A percentile compares a stretch with the other conserved stretches of the same genome.
phyloP scores from a whole-genome alignment of 2,329 filamentous ascomycete species.

The Arthrobotrys megalospora region DNA sequence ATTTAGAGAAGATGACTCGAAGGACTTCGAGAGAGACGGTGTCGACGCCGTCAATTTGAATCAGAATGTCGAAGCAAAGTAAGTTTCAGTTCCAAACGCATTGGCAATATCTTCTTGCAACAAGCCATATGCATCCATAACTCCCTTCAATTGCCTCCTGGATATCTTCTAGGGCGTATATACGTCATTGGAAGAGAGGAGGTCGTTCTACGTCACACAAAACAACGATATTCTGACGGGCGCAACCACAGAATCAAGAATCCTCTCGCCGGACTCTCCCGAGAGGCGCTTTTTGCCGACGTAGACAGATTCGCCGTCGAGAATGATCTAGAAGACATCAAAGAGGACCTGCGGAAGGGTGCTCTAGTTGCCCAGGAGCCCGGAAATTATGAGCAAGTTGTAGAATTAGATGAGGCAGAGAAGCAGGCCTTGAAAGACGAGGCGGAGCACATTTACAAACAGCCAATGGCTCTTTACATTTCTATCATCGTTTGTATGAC shows the following conservation, averaged over 20 bases:
- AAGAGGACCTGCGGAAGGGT: slow-evolving; percentile 76
- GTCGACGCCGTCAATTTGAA: slow-evolving; percentile 46
- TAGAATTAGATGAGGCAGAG: slow-evolving; percentile 75
- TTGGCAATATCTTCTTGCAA: not conserved
- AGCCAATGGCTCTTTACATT: slow-evolving; percentile 75
- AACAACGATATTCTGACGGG: not conserved
- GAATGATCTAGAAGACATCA: slow-evolving; percentile 74
- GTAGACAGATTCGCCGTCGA: slow-evolving; percentile 76
- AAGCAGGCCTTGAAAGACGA: slow-evolving; percentile 75
- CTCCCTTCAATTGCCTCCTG: slow-evolving; percentile 8
- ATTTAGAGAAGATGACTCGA: slow-evolving; percentile 44
- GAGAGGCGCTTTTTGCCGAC: slow-evolving; percentile 70
- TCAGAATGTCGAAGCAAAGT: slow-evolving; percentile 58
- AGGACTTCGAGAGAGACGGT: slow-evolving; percentile 51
- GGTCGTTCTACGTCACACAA: slow-evolving; percentile 19
- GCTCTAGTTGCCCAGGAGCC: slow-evolving; percentile 82
- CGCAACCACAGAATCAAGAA: slow-evolving; percentile 71
- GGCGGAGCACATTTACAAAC: slow-evolving; percentile 77
- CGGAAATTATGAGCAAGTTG: slow-evolving; percentile 74
- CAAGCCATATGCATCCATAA: not conserved
- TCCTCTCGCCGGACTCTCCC: slow-evolving; percentile 73
- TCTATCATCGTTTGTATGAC: slow-evolving; percentile 75
- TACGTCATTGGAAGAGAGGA: slow-evolving; percentile 12
- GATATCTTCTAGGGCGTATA: not conserved
- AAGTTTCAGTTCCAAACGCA: not conserved